Evolutionary conservation across 2,329 filamentous ascomycete species (phyloP).

Genomic region (Ophiostoma fasciatum): DNA sequence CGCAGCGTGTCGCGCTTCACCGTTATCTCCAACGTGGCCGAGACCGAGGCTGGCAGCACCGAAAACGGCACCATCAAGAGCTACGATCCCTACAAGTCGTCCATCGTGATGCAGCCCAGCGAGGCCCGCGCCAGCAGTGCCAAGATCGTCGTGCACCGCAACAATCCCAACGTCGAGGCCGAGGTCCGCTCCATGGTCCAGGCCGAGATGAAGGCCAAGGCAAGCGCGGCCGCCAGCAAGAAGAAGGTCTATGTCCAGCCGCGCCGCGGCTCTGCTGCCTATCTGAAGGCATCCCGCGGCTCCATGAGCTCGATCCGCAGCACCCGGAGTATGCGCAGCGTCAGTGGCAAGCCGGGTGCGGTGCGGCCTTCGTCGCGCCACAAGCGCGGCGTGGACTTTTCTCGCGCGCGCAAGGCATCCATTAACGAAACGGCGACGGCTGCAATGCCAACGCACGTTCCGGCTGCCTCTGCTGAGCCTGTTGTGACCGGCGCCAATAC

Average conservation of each 20-base stretch:
- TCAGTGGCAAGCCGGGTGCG: slow-evolving; percentile 22
- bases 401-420: slow-evolving; percentile 27
- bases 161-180: slow-evolving; percentile 19
- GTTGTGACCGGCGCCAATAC: slow-evolving; percentile 7
- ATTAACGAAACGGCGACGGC: slow-evolving; percentile 7
- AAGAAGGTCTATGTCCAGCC: slow-evolving; percentile 16
- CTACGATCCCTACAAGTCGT: slow-evolving; percentile 75
- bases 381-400: slow-evolving; percentile 41
- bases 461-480: too few species aligned
- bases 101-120: slow-evolving; percentile 29
- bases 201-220: slow-evolving; percentile 8
- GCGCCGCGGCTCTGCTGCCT: slow-evolving; percentile 16
- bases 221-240: slow-evolving; percentile 1
- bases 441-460: too few species aligned
- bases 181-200: slow-evolving; percentile 20
- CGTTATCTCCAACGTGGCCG: slow-evolving; percentile 47
- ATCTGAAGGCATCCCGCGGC: slow-evolving; percentile 20
- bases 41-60: slow-evolving; percentile 21
- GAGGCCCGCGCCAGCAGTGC: slow-evolving; percentile 42
- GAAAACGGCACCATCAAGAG: slow-evolving; percentile 40
- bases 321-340: slow-evolving; percentile 16
- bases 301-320: slow-evolving; percentile 37
- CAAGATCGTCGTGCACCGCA: slow-evolving; percentile 54
- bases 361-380: slow-evolving; percentile 29
- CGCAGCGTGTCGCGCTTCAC: slow-evolving; percentile 47